A percentile compares a stretch with the other conserved stretches of the same genome.
Conservation (phyloP, 2,329 filamentous ascomycete genomes). For the Paraphaeosphaeria sporulosa region DNA sequence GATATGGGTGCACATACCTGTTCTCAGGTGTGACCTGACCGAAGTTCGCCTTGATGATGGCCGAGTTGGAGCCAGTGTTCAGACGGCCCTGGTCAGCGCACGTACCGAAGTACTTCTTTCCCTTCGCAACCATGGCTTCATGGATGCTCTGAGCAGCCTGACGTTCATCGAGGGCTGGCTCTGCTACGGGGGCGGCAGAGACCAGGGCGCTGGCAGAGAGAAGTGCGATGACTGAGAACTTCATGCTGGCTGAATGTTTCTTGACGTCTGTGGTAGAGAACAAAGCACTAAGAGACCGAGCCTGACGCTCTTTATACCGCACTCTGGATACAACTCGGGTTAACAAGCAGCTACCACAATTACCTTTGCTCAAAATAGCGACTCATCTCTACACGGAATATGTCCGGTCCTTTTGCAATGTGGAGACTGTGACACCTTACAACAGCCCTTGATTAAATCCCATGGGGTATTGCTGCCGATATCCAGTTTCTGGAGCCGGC, state of each 20-base stretch:
- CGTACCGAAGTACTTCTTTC: conserved; percentile 72
- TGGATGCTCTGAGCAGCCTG: conserved; percentile 60
- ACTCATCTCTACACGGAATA: conserved; percentile 1
- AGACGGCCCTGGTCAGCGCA: conserved; percentile 65
- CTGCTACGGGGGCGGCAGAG: conserved; percentile 38
- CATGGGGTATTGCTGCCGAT: conserved; percentile 8
- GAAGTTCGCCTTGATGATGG: conserved; percentile 69
- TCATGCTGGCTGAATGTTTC: conserved; percentile 33
- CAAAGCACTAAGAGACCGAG: neutral
- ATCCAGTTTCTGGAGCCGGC: conserved; percentile 2
- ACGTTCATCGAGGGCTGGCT: conserved; percentile 40
- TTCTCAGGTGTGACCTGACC: conserved; percentile 74
- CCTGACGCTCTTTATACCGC: conserved; percentile 5
- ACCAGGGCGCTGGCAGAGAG: conserved; percentile 39
- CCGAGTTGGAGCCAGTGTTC: conserved; percentile 58
- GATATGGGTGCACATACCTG: conserved; percentile 33
- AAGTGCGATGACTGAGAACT: conserved; percentile 38
- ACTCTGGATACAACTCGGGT: neutral
- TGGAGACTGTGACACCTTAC: neutral
- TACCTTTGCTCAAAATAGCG: conserved; percentile 1
- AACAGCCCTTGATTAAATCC: conserved; percentile 12
- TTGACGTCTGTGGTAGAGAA: conserved; percentile 5
- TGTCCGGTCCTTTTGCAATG: neutral
- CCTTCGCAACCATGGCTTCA: conserved; percentile 65
- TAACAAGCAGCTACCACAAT: neutral